Base-by-base conservation (phyloP, 192 early-diverging fungal genomes). In the Coemansia sp. region DNA sequence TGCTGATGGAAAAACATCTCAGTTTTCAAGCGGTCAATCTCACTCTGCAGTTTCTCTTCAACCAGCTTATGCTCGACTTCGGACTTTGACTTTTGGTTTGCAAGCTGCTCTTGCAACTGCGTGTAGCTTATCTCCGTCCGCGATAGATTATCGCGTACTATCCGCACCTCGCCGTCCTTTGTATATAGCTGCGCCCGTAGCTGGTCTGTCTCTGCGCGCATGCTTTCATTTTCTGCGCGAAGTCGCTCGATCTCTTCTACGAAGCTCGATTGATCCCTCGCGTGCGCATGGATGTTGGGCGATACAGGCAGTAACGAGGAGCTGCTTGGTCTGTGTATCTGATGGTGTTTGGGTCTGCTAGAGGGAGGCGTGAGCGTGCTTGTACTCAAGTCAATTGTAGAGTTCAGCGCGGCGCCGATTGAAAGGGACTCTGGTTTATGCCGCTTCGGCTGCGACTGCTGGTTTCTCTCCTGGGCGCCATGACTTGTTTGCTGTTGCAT, bases 101-200 rank as follows among this genome's bases (percentile, higher is more conserved):
- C 66, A 48, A 84, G 72, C 59, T 65, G 69, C 44, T 84, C 82
- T 52, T 84, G 82, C 61, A 84, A 58, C 36, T 73, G 77, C 30
- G 77, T 79, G 66, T 84, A 76, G 16, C 76, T 77, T 21, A 79
- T 79, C 67, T 84, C 82, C 15, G 82, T 84, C 16, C 59, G 64
- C 7, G 82, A 60, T 62, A 84, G 64, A 46, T 79, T 75, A 20
- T 79, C 76, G 33, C 82, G 73, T 16, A 84, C 77, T 6, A 79
- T 84, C 57, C 66, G 72, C 3, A 79, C 82, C 43, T 84, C 82
- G 21, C 82, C 82, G 3, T 78, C 82, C 38, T 71, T 76, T 9
- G 82, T 84, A 7, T 76, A 76, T 26, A 84, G 67, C 62, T 73
- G 77, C 45, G 71, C 56, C 20, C 41, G 53, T 35, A 84, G 64